A percentile compares a stretch with the other conserved stretches of the same genome.
Evolutionary conservation across 441 rosid species (phyloP).

Genomic region (Cnidoscolus chayamansa): DNA sequence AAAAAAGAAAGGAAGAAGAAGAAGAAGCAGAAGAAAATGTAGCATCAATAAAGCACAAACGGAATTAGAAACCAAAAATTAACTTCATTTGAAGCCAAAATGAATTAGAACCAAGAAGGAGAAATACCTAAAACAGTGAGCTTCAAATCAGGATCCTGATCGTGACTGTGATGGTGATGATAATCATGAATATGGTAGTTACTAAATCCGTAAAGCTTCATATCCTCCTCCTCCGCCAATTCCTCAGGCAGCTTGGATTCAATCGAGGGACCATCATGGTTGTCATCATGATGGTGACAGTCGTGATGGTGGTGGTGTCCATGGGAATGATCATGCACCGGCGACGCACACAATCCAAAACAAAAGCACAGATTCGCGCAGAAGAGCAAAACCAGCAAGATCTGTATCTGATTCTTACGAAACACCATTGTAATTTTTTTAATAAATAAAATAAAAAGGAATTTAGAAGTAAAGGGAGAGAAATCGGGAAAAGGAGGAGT

Average conservation of each 20-base stretch:
- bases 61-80: no score
- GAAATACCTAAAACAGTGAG: conserved; percentile 62
- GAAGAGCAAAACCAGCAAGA: conserved; percentile 22
- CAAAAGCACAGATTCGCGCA: conserved; percentile 49
- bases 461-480: neutral
- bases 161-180: conserved; percentile 30
- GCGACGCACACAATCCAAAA: conserved; percentile 40
- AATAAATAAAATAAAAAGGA: neutral
- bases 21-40: no score
- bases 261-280: conserved; percentile 30
- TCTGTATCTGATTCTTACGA: neutral
- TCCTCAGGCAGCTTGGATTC: conserved; percentile 65
- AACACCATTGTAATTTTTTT: neutral
- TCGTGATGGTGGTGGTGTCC: conserved; percentile 38
- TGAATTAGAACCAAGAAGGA: neutral
- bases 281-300: conserved; percentile 29
- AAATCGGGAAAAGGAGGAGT: neutral
- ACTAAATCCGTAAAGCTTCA: conserved; percentile 35
- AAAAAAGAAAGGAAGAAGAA: no score
- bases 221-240: conserved; percentile 83
- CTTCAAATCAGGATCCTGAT: conserved; percentile 31
- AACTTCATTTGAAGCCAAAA: no score
- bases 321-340: conserved; percentile 34
- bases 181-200: conserved; percentile 28
- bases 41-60: no score